phyloP scores from a whole-genome alignment of 2,329 filamentous ascomycete species.

The Podosphaera fusca region DNA sequence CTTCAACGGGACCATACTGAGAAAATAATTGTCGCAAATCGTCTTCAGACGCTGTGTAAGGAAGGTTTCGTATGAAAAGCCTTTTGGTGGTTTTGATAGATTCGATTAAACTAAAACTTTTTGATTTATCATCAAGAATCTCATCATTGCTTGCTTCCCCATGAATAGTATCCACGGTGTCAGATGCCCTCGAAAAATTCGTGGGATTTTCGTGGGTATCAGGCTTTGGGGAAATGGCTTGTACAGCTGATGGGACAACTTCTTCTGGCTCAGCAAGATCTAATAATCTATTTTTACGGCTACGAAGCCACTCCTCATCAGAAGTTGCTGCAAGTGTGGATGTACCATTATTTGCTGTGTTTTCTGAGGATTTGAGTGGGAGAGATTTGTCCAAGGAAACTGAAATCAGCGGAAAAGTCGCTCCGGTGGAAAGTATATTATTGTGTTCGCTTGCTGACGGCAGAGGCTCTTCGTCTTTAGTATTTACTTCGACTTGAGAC shows the following conservation, averaged over 20 bases:
- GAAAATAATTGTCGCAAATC: conserved; percentile 53
- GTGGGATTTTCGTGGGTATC: conserved; percentile 3
- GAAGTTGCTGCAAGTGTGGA: neutral
- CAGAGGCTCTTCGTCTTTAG: too few species aligned
- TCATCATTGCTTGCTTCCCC: conserved; percentile 2
- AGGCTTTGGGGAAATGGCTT: neutral
- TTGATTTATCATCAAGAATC: conserved; percentile 5
- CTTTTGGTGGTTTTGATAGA: conserved; percentile 50
- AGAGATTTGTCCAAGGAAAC: too few species aligned
- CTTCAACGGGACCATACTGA: conserved; percentile 53
- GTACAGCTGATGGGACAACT: conserved; percentile 5
- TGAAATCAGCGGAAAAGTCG: too few species aligned
- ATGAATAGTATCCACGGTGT: neutral
- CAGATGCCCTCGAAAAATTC: neutral
- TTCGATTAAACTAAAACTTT: conserved; percentile 22
- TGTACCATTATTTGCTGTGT: conserved; percentile 14
- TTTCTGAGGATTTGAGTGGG: too few species aligned
- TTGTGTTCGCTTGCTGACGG: too few species aligned
- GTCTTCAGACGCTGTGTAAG: conserved; percentile 56
- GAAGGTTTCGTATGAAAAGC: conserved; percentile 72
- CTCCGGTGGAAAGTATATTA: too few species aligned
- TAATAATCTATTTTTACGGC: conserved; percentile 63
- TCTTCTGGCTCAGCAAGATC: conserved; percentile 45
- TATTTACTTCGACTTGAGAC: neutral
- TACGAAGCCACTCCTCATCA: conserved; percentile 71